These are phyloP conservation scores for Dryas integrifolia DNA, from an alignment of 331 rosid genomes.

Conservation along the genomic window DNA sequence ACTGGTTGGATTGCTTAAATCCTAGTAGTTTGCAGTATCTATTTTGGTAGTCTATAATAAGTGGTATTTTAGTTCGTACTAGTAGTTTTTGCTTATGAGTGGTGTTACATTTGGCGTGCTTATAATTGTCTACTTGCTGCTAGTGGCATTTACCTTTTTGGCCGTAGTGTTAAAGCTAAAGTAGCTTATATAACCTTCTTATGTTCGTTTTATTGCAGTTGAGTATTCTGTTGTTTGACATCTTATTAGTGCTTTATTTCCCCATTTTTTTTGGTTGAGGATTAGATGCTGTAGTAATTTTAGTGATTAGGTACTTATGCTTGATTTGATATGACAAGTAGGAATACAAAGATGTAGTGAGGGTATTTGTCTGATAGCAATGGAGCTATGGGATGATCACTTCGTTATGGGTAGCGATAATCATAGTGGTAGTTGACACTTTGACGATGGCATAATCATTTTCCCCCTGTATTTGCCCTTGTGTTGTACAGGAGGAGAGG, in stretches of 20 bases:
- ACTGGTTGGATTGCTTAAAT: slow-evolving; percentile 97
- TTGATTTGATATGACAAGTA: slow-evolving; percentile 44
- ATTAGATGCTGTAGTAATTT: slow-evolving; percentile 31
- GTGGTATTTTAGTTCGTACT: slow-evolving; percentile 70
- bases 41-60: slow-evolving; percentile 82
- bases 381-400: slow-evolving; percentile 74
- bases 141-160: slow-evolving; percentile 46
- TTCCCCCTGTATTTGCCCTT: slow-evolving; percentile 99
- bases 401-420: slow-evolving; percentile 78
- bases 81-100: slow-evolving; percentile 60
- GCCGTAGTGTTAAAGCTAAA: slow-evolving; percentile 58
- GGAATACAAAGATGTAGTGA: slow-evolving; percentile 60
- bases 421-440: slow-evolving; percentile 87
- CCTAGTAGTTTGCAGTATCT: slow-evolving; percentile 82
- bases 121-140: slow-evolving; percentile 52
- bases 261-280: slow-evolving; percentile 2
- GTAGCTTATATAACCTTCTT: slow-evolving; percentile 48
- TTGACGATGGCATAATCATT: slow-evolving; percentile 96
- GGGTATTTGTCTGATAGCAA: slow-evolving; percentile 59
- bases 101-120: slow-evolving; percentile 70
- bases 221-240: slow-evolving; percentile 27
- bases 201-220: slow-evolving; percentile 58
- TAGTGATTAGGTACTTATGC: slow-evolving; percentile 37
- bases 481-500: slow-evolving; percentile 99
- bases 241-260: slow-evolving; percentile 27